Percentiles rank a stretch among this genome's conserved stretches.
Evolutionary conservation across 352 stramenopile genomes (phyloP).

Genomic region (Phytophthora ramorum): DNA sequence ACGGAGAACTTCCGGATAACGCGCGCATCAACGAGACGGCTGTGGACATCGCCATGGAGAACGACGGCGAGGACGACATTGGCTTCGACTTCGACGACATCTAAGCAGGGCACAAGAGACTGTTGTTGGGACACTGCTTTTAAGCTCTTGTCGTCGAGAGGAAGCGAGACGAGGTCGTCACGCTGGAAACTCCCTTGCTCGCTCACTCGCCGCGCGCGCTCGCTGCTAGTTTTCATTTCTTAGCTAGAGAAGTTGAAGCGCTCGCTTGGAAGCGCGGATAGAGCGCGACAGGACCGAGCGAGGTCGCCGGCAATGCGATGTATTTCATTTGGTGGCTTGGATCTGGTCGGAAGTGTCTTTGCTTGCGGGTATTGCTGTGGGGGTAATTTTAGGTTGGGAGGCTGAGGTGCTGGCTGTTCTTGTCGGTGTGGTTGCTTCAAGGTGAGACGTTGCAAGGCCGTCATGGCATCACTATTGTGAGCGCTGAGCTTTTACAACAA

Average conservation of each 20-base stretch:
- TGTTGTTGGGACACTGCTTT: not conserved
- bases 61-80: slow-evolving; percentile 87
- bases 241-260: slow-evolving; percentile 26
- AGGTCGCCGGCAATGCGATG: slow-evolving; percentile 33
- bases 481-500: not conserved
- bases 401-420: slow-evolving; percentile 10
- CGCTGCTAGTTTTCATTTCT: slow-evolving; percentile 22
- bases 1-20: slow-evolving; percentile 99
- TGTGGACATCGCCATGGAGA: slow-evolving; percentile 87
- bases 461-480: slow-evolving; percentile 7
- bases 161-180: not conserved
- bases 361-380: not conserved
- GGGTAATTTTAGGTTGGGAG: slow-evolving; percentile 7
- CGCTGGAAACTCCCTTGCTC: not conserved
- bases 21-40: slow-evolving; percentile 90
- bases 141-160: not conserved
- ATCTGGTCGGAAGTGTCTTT: slow-evolving; percentile 10
- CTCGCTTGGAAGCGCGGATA: slow-evolving; percentile 20
- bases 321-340: slow-evolving; percentile 42
- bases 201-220: slow-evolving; percentile 2
- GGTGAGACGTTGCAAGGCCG: slow-evolving; percentile 2
- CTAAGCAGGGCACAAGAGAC: slow-evolving; percentile 44
- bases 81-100: slow-evolving; percentile 93
- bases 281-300: slow-evolving; percentile 20
- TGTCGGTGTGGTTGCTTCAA: slow-evolving; percentile 1